phyloP scores from a whole-genome alignment of 371 early-diverging fungal genomes.

The Mortierella sp. region DNA sequence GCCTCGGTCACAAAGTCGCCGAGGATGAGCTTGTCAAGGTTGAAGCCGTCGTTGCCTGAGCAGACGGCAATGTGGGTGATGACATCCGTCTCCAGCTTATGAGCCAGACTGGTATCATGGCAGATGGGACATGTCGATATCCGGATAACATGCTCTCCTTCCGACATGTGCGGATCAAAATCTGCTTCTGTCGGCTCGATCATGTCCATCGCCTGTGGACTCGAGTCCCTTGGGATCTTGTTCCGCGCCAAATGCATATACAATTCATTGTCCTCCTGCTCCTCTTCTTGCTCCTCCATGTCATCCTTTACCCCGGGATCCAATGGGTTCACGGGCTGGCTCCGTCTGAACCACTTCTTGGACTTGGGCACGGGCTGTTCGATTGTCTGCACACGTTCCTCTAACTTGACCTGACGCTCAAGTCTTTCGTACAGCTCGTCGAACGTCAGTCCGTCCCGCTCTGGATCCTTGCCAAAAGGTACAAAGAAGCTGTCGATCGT shows the following conservation, averaged over 20 bases:
- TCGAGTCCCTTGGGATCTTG: neutral
- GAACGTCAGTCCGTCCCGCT: conserved; percentile 68
- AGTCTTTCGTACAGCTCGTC: conserved; percentile 70
- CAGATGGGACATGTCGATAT: conserved; percentile 81
- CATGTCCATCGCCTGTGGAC: conserved; percentile 13
- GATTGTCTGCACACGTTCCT: neutral
- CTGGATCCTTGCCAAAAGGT: conserved; percentile 61
- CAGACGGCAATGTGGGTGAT: conserved; percentile 83
- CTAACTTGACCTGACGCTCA: conserved; percentile 55
- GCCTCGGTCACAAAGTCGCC: conserved; percentile 86
- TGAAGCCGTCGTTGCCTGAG: conserved; percentile 68
- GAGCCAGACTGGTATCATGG: conserved; percentile 63
- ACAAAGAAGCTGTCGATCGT: conserved; percentile 72
- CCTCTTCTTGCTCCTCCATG: conserved; percentile 8
- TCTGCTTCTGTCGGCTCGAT: conserved; percentile 17
- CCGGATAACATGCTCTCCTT: conserved; percentile 71
- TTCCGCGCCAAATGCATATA: conserved; percentile 12
- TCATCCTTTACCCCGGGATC: conserved; percentile 5
- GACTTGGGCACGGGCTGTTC: too few species aligned
- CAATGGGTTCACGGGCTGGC: neutral
- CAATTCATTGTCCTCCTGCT: conserved; percentile 26
- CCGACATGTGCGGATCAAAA: conserved; percentile 23
- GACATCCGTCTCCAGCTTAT: conserved; percentile 72
- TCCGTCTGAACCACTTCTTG: conserved; percentile 10
- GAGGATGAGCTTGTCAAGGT: conserved; percentile 72